Conservation (phyloP, 106 monocot genomes). For the Phalaenopsis equestris region DNA sequence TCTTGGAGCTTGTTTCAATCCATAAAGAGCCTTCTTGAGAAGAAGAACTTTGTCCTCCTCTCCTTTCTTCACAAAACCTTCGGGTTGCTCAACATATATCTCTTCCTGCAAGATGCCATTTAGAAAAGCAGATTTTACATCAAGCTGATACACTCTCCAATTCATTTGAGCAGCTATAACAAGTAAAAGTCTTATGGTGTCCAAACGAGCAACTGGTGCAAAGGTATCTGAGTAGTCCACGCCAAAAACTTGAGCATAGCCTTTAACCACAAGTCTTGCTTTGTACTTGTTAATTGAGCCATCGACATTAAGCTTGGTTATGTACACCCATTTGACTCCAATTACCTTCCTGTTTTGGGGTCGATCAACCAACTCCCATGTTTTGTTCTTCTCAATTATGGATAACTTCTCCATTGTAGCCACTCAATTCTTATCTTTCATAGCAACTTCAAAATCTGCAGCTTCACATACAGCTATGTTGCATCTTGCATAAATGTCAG, state of each 20-base stretch:
- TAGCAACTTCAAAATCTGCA: neutral
- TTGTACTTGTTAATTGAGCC: neutral
- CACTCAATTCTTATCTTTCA: neutral
- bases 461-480: slow-evolving; percentile 2
- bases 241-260: neutral
- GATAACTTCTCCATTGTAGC: neutral
- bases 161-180: neutral
- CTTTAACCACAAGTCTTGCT: neutral
- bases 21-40: slow-evolving; percentile 7
- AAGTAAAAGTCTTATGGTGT: neutral
- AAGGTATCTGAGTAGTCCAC: neutral
- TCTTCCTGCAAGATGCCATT: neutral
- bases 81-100: neutral
- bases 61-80: neutral
- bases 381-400: neutral
- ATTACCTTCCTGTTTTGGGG: neutral
- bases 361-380: neutral
- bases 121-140: neutral
- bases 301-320: neutral
- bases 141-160: neutral
- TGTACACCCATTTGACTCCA: neutral
- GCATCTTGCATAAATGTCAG: slow-evolving; percentile 4
- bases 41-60: neutral
- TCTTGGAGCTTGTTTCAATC: too few relatives aligned
- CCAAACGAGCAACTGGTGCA: neutral